Conservation (phyloP, 345 rosid genomes). For the Moringa oleifera region DNA sequence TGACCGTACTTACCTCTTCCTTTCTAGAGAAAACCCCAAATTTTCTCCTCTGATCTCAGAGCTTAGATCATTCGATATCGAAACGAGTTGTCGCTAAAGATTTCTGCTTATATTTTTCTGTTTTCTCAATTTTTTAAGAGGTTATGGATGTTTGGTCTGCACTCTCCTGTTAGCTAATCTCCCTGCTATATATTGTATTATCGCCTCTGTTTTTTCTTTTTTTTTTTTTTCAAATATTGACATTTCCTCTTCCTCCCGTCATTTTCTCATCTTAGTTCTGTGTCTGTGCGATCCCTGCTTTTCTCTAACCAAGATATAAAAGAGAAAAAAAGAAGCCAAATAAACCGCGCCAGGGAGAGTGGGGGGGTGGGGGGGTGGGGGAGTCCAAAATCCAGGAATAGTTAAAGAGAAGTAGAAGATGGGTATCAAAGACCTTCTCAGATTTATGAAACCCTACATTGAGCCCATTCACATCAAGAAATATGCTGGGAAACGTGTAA, state of each 20-base stretch:
- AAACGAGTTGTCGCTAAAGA: too few relatives aligned
- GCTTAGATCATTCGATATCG: too few relatives aligned
- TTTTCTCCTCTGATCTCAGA: too few relatives aligned
- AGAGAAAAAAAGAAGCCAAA: background rate
- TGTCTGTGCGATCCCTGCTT: background rate
- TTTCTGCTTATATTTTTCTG: too few relatives aligned
- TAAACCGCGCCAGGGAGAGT: too few relatives aligned
- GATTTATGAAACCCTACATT: constrained; percentile 79
- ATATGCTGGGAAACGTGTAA: constrained; percentile 74
- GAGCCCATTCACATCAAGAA: constrained; percentile 68
- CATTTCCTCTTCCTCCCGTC: constrained; percentile 32
- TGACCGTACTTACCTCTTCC: too few relatives aligned
- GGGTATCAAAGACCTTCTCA: constrained; percentile 91
- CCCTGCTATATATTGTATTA: background rate
- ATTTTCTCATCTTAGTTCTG: constrained; percentile 16
- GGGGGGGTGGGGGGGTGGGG: too few relatives aligned
- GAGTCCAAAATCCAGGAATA: background rate
- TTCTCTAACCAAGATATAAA: background rate
- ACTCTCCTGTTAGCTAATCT: background rate
- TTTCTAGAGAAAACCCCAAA: too few relatives aligned
- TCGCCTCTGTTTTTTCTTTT: background rate
- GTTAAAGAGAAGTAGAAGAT: constrained; percentile 22
- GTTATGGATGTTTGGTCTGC: too few relatives aligned
- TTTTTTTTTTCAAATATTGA: background rate
- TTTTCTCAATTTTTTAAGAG: too few relatives aligned